phyloP scores from a whole-genome alignment of 306 rosid species.

The Vigna nakashimae region DNA sequence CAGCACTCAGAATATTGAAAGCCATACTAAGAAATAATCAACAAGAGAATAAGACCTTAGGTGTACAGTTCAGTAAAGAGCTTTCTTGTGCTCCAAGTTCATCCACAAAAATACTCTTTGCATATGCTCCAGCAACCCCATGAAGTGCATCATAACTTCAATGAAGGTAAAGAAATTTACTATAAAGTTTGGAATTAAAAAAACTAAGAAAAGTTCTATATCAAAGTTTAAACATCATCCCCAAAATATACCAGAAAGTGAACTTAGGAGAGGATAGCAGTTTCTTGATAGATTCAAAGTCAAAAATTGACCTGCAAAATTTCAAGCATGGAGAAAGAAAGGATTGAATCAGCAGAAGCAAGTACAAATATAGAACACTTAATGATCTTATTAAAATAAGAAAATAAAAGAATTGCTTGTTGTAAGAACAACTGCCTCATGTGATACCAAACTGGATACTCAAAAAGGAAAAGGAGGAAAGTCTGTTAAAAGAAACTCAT shows the following conservation, averaged over 20 bases:
- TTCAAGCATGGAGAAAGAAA: slow-evolving; percentile 30
- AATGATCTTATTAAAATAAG: slow-evolving; percentile 34
- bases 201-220: slow-evolving; percentile 1
- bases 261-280: slow-evolving; percentile 84
- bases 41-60: slow-evolving; percentile 71
- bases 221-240: slow-evolving; percentile 37
- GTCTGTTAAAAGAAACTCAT: slow-evolving; percentile 26
- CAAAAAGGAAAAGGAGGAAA: slow-evolving; percentile 24
- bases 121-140: slow-evolving; percentile 99
- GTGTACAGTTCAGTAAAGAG: slow-evolving; percentile 87
- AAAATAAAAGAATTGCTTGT: slow-evolving; percentile 30
- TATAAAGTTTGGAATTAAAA: slow-evolving; percentile 26
- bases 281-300: slow-evolving; percentile 76
- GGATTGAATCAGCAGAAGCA: slow-evolving; percentile 24
- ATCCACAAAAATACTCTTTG: slow-evolving; percentile 89
- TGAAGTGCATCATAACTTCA: slow-evolving; percentile 84
- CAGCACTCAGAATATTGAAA: slow-evolving; percentile 27
- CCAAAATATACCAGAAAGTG: slow-evolving; percentile 80
- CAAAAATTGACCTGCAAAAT: slow-evolving; percentile 88
- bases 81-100: slow-evolving; percentile 98
- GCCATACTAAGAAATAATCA: slow-evolving; percentile 18
- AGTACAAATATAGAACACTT: slow-evolving; percentile 17
- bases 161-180: slow-evolving; percentile 34
- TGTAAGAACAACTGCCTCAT: slow-evolving; percentile 20
- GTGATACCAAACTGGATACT: slow-evolving; percentile 27